Conservation (phyloP, 2,329 filamentous ascomycete species). For the Thelonectria olida region DNA sequence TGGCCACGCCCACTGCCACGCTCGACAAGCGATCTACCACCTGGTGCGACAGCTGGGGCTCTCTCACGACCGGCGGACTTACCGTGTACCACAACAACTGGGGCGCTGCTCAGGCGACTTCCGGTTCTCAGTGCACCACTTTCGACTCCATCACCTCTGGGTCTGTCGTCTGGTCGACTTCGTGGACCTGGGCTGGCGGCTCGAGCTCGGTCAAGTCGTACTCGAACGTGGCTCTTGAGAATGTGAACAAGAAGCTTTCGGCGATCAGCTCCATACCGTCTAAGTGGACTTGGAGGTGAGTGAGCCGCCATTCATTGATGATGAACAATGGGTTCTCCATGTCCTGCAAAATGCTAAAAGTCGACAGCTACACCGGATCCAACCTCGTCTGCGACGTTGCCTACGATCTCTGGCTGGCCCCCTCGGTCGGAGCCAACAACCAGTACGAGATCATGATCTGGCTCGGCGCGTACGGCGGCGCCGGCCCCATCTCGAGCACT, state of each 20-base stretch:
- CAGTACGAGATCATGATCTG: constrained; percentile 73
- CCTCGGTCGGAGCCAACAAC: constrained; percentile 50
- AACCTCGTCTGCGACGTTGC: constrained; percentile 61
- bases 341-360: not conserved
- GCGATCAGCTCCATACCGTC: constrained; percentile 47
- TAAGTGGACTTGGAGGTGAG: constrained; percentile 42
- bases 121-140: constrained; percentile 53
- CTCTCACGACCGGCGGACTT: constrained; percentile 50
- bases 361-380: constrained; percentile 43
- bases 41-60: constrained; percentile 52
- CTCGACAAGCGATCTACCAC: constrained; percentile 46
- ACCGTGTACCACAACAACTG: constrained; percentile 64
- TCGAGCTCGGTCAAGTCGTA: constrained; percentile 54
- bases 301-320: not conserved
- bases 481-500: constrained; percentile 59
- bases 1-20: constrained; percentile 41
- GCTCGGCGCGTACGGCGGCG: constrained; percentile 65
- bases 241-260: constrained; percentile 47
- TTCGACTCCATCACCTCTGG: constrained; percentile 47
- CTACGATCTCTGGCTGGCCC: constrained; percentile 67
- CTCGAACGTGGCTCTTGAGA: constrained; percentile 52
- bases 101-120: constrained; percentile 49
- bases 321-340: not conserved
- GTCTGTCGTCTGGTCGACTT: constrained; percentile 52
- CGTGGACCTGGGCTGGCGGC: constrained; percentile 53